Evolutionary conservation across 2,329 filamentous ascomycete genomes (phyloP).

Genomic region (Aureobasidium sp.): DNA sequence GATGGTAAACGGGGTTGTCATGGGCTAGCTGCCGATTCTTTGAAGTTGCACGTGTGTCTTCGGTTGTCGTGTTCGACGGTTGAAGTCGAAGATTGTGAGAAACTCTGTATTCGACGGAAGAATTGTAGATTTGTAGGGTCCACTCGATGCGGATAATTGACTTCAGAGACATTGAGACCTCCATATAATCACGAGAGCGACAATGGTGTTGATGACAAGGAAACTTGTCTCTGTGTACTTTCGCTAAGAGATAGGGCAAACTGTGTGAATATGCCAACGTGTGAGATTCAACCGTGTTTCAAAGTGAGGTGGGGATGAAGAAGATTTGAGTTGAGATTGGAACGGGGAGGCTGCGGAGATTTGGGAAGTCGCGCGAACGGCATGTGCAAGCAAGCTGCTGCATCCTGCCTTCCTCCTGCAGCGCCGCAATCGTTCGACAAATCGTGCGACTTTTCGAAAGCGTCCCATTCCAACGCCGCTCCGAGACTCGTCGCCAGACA

Average conservation of each 20-base stretch:
- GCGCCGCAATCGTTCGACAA: conserved; percentile 4
- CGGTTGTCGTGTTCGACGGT: not conserved
- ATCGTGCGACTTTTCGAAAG: not conserved
- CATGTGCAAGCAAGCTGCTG: not conserved
- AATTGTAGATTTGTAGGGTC: not conserved
- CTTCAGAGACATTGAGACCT: no score
- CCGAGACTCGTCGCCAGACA: not conserved
- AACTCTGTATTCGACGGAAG: not conserved
- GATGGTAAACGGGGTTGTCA: not conserved
- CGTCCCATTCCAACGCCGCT: not conserved
- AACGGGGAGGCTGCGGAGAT: conserved; percentile 2
- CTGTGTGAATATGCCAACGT: not conserved
- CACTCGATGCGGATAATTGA: no score
- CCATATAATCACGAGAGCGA: no score
- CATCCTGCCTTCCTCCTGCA: not conserved
- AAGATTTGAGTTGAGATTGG: conserved; percentile 9
- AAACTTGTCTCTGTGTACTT: no score
- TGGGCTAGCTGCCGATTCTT: not conserved
- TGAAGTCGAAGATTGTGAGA: not conserved
- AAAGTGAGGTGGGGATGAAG: not conserved
- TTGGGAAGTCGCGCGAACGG: not conserved
- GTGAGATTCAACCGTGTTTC: not conserved
- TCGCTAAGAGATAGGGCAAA: not conserved
- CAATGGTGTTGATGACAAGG: no score
- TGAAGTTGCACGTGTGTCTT: not conserved